Evolutionary conservation across 352 stramenopile species (phyloP).

Genomic region (Globisporangium radiosum): DNA sequence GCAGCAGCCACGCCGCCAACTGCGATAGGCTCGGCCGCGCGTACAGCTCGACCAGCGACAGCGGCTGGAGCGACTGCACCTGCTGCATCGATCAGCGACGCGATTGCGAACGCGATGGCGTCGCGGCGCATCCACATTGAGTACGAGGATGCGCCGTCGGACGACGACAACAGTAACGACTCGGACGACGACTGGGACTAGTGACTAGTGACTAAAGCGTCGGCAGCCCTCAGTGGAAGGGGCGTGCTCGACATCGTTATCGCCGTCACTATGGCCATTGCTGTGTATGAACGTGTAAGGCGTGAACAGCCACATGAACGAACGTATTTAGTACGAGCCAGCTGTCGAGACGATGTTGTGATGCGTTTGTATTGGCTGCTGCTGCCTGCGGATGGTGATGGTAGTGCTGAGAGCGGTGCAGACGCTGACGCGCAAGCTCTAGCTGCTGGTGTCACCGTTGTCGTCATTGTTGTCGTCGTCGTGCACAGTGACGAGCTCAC

Average conservation of each 20-base stretch:
- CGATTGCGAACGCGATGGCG: constrained; percentile 78
- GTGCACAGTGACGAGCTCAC: background rate
- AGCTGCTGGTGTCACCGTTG: background rate
- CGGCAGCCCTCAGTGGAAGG: constrained; percentile 11
- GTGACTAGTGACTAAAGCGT: background rate
- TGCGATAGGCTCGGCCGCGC: no score
- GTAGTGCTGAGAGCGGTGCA: no score
- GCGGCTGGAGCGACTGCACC: constrained; percentile 28
- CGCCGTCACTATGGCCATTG: no score
- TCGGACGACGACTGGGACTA: constrained; percentile 83
- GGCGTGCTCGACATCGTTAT: background rate
- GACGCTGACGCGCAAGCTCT: background rate
- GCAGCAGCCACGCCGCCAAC: no score
- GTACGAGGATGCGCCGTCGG: constrained; percentile 62
- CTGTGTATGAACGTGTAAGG: no score
- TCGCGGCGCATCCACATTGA: constrained; percentile 74
- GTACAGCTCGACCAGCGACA: constrained; percentile 1
- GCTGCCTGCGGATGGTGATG: no score
- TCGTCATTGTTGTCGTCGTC: background rate
- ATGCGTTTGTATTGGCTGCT: no score
- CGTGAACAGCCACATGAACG: no score
- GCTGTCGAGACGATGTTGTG: no score
- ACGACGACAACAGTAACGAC: constrained; percentile 29
- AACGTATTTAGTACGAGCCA: no score
- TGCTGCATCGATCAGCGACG: constrained; percentile 62